Conservation (phyloP, 2,329 filamentous ascomycete genomes). For the Helotiales sp. region DNA sequence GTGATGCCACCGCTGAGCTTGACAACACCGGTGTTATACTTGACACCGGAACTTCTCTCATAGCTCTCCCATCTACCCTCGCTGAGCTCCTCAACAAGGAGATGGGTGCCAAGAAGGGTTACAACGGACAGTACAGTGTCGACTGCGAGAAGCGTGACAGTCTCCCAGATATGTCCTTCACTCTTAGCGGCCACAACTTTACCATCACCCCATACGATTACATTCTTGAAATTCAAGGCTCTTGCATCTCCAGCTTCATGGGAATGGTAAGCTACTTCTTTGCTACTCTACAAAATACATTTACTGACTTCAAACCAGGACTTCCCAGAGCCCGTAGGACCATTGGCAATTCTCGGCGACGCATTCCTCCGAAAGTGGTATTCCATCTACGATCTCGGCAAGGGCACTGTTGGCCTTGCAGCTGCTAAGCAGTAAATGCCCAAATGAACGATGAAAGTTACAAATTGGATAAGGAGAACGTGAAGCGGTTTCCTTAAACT, state of each 20-base stretch:
- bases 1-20: slow-evolving; percentile 82
- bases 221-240: slow-evolving; percentile 92
- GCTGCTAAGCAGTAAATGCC: slow-evolving; percentile 63
- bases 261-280: slow-evolving; percentile 75
- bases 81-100: slow-evolving; percentile 97
- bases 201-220: slow-evolving; percentile 89
- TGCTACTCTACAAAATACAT: slow-evolving; percentile 6
- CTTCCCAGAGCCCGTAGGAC: slow-evolving; percentile 80
- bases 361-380: slow-evolving; percentile 86
- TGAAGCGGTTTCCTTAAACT: slow-evolving; percentile 31
- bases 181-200: slow-evolving; percentile 89
- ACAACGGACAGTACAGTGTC: slow-evolving; percentile 93
- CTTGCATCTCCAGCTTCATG: slow-evolving; percentile 97
- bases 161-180: slow-evolving; percentile 92
- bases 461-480: slow-evolving; percentile 27
- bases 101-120: slow-evolving; percentile 97
- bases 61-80: slow-evolving; percentile 87
- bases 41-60: slow-evolving; percentile 97
- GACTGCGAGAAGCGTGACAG: slow-evolving; percentile 84
- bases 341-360: slow-evolving; percentile 93
- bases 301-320: slow-evolving; percentile 85
- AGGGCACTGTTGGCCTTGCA: slow-evolving; percentile 86
- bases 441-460: neutral
- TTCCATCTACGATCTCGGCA: slow-evolving; percentile 94
- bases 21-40: slow-evolving; percentile 96